These are phyloP conservation scores for Trichoderma atroviride DNA, from an alignment of 2,329 filamentous ascomycete species.

Conservation along the genomic window DNA sequence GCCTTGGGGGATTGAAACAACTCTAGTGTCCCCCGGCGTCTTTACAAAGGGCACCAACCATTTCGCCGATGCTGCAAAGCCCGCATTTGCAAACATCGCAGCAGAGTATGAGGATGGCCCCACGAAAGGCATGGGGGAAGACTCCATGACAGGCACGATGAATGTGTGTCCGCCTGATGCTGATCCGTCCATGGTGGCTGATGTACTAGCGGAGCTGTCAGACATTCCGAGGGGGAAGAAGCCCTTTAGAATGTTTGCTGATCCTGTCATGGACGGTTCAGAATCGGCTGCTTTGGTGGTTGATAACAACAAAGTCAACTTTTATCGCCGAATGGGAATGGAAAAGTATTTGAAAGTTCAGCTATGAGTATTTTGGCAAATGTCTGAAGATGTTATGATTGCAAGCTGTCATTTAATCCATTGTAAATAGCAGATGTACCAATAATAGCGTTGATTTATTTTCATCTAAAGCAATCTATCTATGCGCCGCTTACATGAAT, in stretches of 20 bases:
- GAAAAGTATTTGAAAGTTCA: not conserved
- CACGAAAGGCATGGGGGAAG: slow-evolving; percentile 9
- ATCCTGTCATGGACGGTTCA: not conserved
- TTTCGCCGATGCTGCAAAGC: slow-evolving; percentile 10
- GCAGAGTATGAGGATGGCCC: slow-evolving; percentile 12
- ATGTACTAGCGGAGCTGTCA: slow-evolving; percentile 2
- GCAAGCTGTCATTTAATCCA: not conserved
- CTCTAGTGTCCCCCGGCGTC: slow-evolving; percentile 4
- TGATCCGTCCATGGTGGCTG: slow-evolving; percentile 13
- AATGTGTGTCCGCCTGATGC: not conserved
- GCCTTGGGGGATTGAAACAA: slow-evolving; percentile 19
- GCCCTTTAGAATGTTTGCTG: slow-evolving; percentile 12
- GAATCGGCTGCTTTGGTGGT: not conserved
- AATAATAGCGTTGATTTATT: not conserved
- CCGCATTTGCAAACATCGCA: not conserved
- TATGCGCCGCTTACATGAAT: not conserved
- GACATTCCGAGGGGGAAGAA: slow-evolving; percentile 20
- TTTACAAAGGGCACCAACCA: slow-evolving; percentile 14
- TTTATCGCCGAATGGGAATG: slow-evolving; percentile 9
- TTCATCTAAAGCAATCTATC: not conserved
- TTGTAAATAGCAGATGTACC: not conserved
- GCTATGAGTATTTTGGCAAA: not conserved
- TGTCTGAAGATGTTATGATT: not conserved
- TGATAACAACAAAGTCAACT: slow-evolving; percentile 15
- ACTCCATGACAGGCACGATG: not conserved